Percentiles rank a stretch among this genome's conserved stretches.
Conservation (phyloP, 345 rosid species). For the Hirschfeldia incana region DNA sequence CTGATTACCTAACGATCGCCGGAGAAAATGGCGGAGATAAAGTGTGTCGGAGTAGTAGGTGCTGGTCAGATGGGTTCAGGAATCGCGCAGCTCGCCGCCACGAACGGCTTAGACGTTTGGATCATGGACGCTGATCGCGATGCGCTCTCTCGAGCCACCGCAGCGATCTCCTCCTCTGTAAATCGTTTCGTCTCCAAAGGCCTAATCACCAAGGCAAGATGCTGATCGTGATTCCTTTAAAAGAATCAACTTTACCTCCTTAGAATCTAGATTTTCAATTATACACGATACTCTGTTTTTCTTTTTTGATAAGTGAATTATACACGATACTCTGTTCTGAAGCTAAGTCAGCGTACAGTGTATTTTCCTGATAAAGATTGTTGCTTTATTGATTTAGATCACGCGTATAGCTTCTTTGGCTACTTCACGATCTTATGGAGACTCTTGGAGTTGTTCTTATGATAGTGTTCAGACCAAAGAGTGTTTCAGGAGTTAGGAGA, state of each 20-base stretch:
- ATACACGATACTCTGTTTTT: background rate
- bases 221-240: background rate
- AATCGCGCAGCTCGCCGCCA: slow-evolving; percentile 82
- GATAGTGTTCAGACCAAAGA: background rate
- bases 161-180: slow-evolving; percentile 56
- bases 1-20: background rate
- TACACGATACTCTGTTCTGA: no score
- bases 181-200: slow-evolving; percentile 70
- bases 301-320: no score
- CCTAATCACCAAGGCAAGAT: slow-evolving; percentile 55
- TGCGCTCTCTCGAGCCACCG: slow-evolving; percentile 64
- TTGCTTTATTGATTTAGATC: background rate
- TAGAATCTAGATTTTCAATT: background rate
- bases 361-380: background rate
- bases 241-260: background rate
- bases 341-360: background rate
- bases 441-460: background rate
- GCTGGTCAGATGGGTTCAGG: slow-evolving; percentile 98
- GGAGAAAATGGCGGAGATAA: slow-evolving; percentile 47
- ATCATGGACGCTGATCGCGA: slow-evolving; percentile 62
- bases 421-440: background rate
- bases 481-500: background rate
- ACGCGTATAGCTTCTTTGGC: background rate
- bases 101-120: slow-evolving; percentile 62
- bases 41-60: slow-evolving; percentile 71